Evolutionary conservation across 345 rosid species (phyloP), one percentile per base, ranked within the genome.

Genomic region (Firmiana major): DNA sequence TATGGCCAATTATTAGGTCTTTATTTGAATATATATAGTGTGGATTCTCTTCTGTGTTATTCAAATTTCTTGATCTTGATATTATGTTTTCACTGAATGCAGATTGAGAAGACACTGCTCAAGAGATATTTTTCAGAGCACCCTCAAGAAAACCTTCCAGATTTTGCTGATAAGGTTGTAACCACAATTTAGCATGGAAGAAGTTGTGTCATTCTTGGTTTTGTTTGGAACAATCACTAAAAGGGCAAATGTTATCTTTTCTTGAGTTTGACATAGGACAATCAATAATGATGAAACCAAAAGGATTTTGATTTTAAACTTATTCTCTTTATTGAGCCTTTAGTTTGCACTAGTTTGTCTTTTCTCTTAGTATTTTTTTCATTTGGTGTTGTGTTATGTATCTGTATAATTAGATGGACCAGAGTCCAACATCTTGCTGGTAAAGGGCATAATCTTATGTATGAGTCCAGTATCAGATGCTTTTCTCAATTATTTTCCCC

Each of bases 71-170:
- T 71, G 62, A 22, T 75, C 22, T 73, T 24, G n/a, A 42, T 51
- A 46, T 81, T 60, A 59, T 38, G 36, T 60, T 80, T 80, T 81
- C 83, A 42, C 71, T 81, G 80, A 74, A 53, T 87, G 81, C 84
- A 95, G 99, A 92, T 95, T 78, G 99, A 95, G 90, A 89, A 87
- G 82, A 82, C 84, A 77, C 91, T 95, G 63, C 85, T 95, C 72
- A 90, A 87, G 84, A 90, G 64, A 60, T 90, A 84, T 84, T 91
- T 95, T 85, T 85, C 79, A 40, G 91, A 89, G 74, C 93, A 93
- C 75, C 93, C 89, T 49, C 81, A 81, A 28, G 92, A 88, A 45
- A 83, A 89, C 75, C 92, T 92, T 62, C 99, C 99, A 6, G 91
- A 87, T 48, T 95, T 90, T 86, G 78, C 91, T 77, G 93, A 91